Evolutionary conservation across 73 alveolate genomes (phyloP), one percentile per base, ranked within the genome.

Genomic region (Paramecium sonneborni): DNA sequence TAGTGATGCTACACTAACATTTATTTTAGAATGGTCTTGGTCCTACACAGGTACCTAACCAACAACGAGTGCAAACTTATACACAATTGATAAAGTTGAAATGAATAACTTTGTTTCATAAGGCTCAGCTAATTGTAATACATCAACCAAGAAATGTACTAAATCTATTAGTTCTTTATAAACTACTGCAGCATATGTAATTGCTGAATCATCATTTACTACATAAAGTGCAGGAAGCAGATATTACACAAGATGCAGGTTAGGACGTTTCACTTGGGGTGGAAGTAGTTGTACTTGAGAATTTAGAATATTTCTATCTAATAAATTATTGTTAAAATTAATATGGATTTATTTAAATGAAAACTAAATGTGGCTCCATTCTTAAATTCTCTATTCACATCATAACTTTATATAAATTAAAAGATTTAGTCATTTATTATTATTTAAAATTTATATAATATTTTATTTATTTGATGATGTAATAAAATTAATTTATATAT

Each of bases 171-270:
- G 46, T n/a, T 15, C 20, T 72, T 32, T 32, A 35, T 20, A 18
- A 1, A 37, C 58, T 2, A 14, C 86, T 2, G 4, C 7, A 72
- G 23, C 86, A 14, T 72, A 38, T 41, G 6, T 62, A 7, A 62
- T 62, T 52, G 44, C 38, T 67, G 44, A 26, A 23, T 12, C 84
- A 14, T 5, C 86, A 72, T 32, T 12, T 35, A 34, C n/a, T 72
- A 10, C 86, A 15, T 28, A 38, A 34, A 32, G 6, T 32, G 57
- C 55, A 5, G 0, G 46, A 10, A 34, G 58, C 9, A 72, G 57
- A 72, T 72, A 35, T 37, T 72, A 38, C 24, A 30, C 84, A 62
- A 72, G 86, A 12, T 72, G 55, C 35, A 72, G 57, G 15, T 72
- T 35, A 41, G 86, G 86, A 3, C 24, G 57, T 14, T 72, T 34